phyloP scores from a whole-genome alignment of 306 rosid genomes.

The Luffa acutangula region DNA sequence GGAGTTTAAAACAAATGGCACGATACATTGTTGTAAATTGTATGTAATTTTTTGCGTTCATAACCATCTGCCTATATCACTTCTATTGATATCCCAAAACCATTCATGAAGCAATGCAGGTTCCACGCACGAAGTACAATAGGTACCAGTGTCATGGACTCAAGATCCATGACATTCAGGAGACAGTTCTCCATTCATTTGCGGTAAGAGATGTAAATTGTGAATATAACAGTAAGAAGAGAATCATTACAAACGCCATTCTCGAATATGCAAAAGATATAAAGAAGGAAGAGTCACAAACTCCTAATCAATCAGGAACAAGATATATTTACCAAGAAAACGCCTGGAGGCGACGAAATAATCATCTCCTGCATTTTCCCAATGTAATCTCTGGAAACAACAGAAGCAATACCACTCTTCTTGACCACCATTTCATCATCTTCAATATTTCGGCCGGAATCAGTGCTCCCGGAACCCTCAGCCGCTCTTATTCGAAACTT shows the following conservation, averaged over 20 bases:
- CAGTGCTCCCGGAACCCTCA: conserved; percentile 15
- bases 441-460: conserved; percentile 8
- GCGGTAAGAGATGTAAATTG: background rate
- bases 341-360: conserved; percentile 23
- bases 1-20: background rate
- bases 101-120: background rate
- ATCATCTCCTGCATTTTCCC: conserved; percentile 24
- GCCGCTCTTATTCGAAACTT: conserved; percentile 18
- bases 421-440: conserved; percentile 7
- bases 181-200: background rate
- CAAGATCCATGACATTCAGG: background rate
- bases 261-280: background rate
- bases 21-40: background rate
- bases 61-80: background rate
- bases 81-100: background rate
- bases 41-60: background rate
- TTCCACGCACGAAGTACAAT: background rate
- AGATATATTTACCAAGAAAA: conserved; percentile 18
- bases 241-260: background rate
- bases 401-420: conserved; percentile 9
- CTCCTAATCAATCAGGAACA: background rate
- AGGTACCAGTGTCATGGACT: background rate
- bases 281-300: background rate
- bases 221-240: background rate
- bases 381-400: conserved; percentile 12